Evolutionary conservation across 176 grass and related monocot species (phyloP).

Genomic region (Zoysia japonica): DNA sequence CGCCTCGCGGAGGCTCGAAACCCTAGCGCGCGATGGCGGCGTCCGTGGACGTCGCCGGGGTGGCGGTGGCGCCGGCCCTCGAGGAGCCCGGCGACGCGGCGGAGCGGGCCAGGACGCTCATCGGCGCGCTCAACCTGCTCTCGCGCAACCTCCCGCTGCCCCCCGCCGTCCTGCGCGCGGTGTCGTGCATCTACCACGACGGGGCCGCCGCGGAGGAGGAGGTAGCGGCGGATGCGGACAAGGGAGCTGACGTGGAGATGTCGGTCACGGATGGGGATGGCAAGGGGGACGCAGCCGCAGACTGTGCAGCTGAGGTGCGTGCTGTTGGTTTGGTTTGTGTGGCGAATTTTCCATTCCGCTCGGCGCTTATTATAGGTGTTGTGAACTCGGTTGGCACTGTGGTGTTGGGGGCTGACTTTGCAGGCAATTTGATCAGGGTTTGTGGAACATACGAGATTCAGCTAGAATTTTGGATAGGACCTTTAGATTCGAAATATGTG

Average conservation of each 20-base stretch:
- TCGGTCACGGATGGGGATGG: background rate
- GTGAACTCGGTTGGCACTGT: background rate
- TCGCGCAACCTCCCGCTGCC: slow-evolving; percentile 97
- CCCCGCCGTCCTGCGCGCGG: slow-evolving; percentile 68
- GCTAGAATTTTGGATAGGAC: background rate
- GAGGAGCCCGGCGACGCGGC: slow-evolving; percentile 45
- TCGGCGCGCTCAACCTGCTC: slow-evolving; percentile 88
- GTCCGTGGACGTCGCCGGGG: slow-evolving; percentile 25
- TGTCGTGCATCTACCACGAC: slow-evolving; percentile 76
- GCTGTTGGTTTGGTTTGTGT: background rate
- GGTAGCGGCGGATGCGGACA: slow-evolving; percentile 9
- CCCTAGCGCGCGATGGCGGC: slow-evolving; percentile 28
- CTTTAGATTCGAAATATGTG: background rate
- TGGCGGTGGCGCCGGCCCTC: background rate
- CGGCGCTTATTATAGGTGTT: too few relatives aligned
- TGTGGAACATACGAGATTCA: slow-evolving; percentile 24
- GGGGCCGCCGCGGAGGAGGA: slow-evolving; percentile 11
- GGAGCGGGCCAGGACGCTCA: slow-evolving; percentile 81
- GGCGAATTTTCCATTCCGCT: background rate
- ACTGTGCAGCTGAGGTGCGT: slow-evolving; percentile 23
- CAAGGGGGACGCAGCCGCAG: slow-evolving; percentile 12
- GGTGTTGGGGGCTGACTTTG: background rate
- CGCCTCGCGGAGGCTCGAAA: slow-evolving; percentile 28
- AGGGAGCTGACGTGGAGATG: background rate
- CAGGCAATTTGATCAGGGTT: background rate